Evolutionary conservation across 768 basidiomycete species (phyloP).

Genomic region (Ramaria rubella): DNA sequence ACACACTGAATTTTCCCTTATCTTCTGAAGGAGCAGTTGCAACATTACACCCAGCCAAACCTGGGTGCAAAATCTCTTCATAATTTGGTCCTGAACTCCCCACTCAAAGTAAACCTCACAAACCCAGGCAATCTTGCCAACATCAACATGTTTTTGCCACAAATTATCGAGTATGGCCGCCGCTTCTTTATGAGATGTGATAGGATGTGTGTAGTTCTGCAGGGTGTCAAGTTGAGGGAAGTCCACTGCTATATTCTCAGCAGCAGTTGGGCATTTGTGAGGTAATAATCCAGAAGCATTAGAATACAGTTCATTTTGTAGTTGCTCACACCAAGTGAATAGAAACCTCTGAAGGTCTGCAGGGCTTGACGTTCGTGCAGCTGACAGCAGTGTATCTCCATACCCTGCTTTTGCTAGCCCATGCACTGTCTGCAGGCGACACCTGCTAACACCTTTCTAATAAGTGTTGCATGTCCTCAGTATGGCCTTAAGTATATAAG

Average conservation of each 20-base stretch:
- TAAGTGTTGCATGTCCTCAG: neutral
- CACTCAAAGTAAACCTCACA: slow-evolving; percentile 91
- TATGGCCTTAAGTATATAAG: neutral
- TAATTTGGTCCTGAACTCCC: slow-evolving; percentile 76
- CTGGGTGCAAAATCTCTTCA: slow-evolving; percentile 76
- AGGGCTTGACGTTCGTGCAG: slow-evolving; percentile 43
- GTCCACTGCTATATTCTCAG: slow-evolving; percentile 51
- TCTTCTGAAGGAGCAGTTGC: too few species aligned
- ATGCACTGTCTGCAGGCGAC: slow-evolving; percentile 66
- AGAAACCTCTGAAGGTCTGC: slow-evolving; percentile 48
- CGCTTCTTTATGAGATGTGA: slow-evolving; percentile 61
- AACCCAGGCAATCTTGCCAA: slow-evolving; percentile 61
- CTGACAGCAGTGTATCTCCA: slow-evolving; percentile 58
- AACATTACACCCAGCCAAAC: slow-evolving; percentile 73
- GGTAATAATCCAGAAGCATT: slow-evolving; percentile 59
- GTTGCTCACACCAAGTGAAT: slow-evolving; percentile 50
- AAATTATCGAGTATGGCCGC: neutral
- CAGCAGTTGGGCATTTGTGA: slow-evolving; percentile 55
- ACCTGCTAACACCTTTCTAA: slow-evolving; percentile 48
- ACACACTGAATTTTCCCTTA: too few species aligned
- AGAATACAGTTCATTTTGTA: slow-evolving; percentile 61
- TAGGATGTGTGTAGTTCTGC: slow-evolving; percentile 68
- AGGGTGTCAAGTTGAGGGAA: slow-evolving; percentile 74
- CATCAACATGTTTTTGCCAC: slow-evolving; percentile 55
- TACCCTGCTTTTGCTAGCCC: slow-evolving; percentile 78